phyloP scores from a whole-genome alignment of 163 green algal genomes.

The Dunaliella salina region DNA sequence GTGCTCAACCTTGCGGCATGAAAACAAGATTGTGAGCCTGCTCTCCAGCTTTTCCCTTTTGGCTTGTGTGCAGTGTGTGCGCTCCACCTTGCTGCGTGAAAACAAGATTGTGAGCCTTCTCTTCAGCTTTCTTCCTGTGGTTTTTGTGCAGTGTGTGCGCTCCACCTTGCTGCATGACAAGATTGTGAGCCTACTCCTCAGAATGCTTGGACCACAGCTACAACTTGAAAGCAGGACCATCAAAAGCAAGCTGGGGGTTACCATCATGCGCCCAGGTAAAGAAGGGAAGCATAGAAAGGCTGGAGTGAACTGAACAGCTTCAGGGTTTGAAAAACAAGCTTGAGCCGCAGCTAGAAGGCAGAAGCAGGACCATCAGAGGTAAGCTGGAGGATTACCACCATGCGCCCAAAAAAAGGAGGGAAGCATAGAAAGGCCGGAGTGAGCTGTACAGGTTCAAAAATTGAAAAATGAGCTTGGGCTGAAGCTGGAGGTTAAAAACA shows the following conservation, averaged over 20 bases:
- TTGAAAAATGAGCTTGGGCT: too few species aligned
- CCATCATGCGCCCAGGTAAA: background rate
- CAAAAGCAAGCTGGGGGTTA: background rate
- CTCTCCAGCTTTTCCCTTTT: background rate
- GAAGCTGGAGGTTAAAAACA: too few species aligned
- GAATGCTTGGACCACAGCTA: slow-evolving; percentile 2
- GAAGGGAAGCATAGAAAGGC: too few species aligned
- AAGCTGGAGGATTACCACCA: too few species aligned
- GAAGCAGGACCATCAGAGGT: too few species aligned
- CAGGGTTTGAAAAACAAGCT: too few species aligned
- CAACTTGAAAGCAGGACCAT: background rate
- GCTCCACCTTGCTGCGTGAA: slow-evolving; percentile 1
- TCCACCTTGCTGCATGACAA: slow-evolving; percentile 2
- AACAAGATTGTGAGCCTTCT: slow-evolving; percentile 1
- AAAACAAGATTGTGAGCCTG: slow-evolving; percentile 3
- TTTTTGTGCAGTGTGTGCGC: slow-evolving; percentile 3
- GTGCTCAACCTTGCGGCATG: background rate
- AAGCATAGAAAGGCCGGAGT: too few species aligned
- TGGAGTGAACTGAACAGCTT: too few species aligned
- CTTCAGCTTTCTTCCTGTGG: background rate
- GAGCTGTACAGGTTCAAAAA: too few species aligned
- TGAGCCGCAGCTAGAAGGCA: too few species aligned
- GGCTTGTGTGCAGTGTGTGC: slow-evolving; percentile 1
- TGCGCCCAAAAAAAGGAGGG: too few species aligned
- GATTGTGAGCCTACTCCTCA: background rate